Base-by-base conservation (phyloP, 805 yeast species). In the Saturnispora zaruensis region DNA sequence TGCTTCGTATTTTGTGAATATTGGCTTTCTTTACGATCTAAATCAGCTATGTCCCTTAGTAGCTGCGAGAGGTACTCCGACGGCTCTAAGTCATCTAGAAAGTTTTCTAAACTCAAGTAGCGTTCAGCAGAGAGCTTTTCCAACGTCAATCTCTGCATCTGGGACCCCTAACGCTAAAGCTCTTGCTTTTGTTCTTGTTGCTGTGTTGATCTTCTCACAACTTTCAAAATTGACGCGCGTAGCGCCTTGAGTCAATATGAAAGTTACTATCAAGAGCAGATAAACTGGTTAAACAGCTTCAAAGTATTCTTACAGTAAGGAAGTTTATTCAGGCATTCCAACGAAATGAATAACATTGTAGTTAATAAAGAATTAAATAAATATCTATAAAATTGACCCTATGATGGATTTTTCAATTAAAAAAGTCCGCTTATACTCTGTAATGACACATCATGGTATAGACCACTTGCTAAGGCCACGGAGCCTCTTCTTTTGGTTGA, bases 51-150 rank as follows among this genome's bases (percentile, higher is more conserved):
- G 21, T 56, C 53, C 14, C 53, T 79, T 53, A 90, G 78, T 55
- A 90, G 69, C 59, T 79, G 84, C 61, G 89, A 93, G 25, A 89
- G 79, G 64, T 89, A 87, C 49, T 87, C 91, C 53, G 82, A 77
- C 2, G 87, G 87, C 0, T 89, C 77, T 50, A 85, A 67, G 13
- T 86, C 87, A 41, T 76, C 81, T 50, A 84, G 70, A 57, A 82
- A 84, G 59, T 81, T 78, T 55, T 82, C 85, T 23, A 81, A 43
- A 18, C 44, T 51, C 6, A 53, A 33, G 24, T 46, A 40, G 34
- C 38, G 43, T 5, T 48, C 49, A n/a, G 38, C 28, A 3, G 83
- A 65, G 53, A 61, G 59, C 41, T 59, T 58, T 25, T 59, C 50
- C 8, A 65, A 51, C 18, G 59, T 41, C 26, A 45, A 63, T 58